phyloP scores from a whole-genome alignment of 2,329 filamentous ascomycete species.

The Venturia nashicola region DNA sequence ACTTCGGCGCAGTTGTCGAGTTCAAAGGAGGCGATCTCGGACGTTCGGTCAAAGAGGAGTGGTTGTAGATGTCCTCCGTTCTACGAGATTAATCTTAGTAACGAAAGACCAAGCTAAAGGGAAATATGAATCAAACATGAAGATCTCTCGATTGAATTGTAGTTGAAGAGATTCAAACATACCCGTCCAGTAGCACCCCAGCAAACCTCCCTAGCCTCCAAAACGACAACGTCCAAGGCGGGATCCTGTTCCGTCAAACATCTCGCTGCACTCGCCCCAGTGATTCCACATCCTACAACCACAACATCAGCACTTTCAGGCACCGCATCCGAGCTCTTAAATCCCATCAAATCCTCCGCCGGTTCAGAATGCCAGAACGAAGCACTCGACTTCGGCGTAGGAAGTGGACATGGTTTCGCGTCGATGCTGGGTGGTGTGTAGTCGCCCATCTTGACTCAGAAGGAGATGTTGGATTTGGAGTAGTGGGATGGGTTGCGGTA shows the following conservation, averaged over 20 bases:
- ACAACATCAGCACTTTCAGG: constrained; percentile 55
- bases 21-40: constrained; percentile 58
- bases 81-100: constrained; percentile 15
- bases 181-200: constrained; percentile 76
- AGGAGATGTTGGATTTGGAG: not conserved
- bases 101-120: no score
- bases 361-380: constrained; percentile 68
- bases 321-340: constrained; percentile 52
- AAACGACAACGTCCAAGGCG: constrained; percentile 49
- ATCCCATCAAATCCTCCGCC: constrained; percentile 50
- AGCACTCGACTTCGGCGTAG: constrained; percentile 45
- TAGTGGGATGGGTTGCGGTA: not conserved
- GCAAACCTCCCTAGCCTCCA: constrained; percentile 70
- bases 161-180: constrained; percentile 21
- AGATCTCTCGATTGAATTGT: no score
- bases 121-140: no score
- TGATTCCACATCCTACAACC: constrained; percentile 64
- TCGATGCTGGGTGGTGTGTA: not conserved
- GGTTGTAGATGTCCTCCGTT: constrained; percentile 61
- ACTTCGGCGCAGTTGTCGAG: constrained; percentile 54
- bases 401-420: constrained; percentile 29
- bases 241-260: constrained; percentile 36
- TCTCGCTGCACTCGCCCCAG: constrained; percentile 58
- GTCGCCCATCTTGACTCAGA: not conserved
- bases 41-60: constrained; percentile 47